Conservation (phyloP, 371 early-diverging fungal genomes). For the Mortierella sp. region DNA sequence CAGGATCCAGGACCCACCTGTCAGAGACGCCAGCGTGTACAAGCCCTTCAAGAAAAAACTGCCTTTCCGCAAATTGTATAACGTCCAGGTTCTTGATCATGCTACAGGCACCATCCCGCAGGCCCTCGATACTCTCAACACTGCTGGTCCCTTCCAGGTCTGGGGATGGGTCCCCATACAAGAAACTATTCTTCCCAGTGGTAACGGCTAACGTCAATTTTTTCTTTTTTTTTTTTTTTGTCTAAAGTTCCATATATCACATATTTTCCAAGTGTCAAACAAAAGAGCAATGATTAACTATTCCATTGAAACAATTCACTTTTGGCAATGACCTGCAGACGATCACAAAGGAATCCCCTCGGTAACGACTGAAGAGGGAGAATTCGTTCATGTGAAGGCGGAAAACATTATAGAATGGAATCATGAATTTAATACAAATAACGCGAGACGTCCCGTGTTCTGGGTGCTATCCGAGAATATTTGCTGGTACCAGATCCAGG, state of each 20-base stretch:
- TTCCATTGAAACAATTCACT: background rate
- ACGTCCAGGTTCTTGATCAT: constrained; percentile 34
- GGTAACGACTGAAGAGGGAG: background rate
- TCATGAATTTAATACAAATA: constrained; percentile 24
- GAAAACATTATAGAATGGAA: constrained; percentile 37
- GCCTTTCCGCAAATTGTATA: constrained; percentile 29
- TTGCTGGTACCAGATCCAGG: constrained; percentile 49
- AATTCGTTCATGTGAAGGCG: constrained; percentile 12
- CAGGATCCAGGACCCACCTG: background rate
- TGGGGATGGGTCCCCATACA: constrained; percentile 23
- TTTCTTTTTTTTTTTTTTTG: too few relatives aligned
- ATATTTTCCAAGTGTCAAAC: background rate
- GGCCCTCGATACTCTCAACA: constrained; percentile 19
- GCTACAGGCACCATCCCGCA: constrained; percentile 12
- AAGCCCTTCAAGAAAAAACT: constrained; percentile 15
- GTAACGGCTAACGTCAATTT: background rate
- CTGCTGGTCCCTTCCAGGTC: constrained; percentile 29
- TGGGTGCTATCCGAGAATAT: constrained; percentile 32
- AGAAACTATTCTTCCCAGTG: constrained; percentile 11
- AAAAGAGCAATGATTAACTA: background rate
- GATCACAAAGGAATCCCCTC: background rate
- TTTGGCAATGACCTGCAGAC: background rate
- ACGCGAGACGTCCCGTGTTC: constrained; percentile 19
- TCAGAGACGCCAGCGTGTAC: constrained; percentile 13
- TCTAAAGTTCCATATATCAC: background rate